Evolutionary conservation across 805 yeast genomes (phyloP).

Genomic region (Candida patagonica): DNA sequence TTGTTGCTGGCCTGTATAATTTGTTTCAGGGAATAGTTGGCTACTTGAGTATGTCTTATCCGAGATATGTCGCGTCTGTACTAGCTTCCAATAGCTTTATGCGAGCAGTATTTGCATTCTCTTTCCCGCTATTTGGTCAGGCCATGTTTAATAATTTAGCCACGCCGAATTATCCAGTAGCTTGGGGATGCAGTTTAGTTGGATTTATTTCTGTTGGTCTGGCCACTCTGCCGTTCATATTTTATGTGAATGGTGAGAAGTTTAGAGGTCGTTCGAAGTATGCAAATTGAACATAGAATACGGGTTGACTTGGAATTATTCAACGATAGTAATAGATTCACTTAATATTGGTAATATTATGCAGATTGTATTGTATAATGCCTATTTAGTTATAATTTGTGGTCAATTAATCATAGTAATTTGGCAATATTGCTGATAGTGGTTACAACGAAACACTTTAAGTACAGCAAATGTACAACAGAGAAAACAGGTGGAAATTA

Average conservation of each 20-base stretch:
- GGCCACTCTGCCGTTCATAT: constrained; percentile 39
- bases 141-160: constrained; percentile 41
- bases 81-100: constrained; percentile 48
- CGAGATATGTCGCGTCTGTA: constrained; percentile 45
- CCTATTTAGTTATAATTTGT: too few relatives aligned
- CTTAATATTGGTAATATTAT: too few relatives aligned
- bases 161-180: constrained; percentile 42
- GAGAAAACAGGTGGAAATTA: too few relatives aligned
- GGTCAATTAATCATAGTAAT: too few relatives aligned
- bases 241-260: constrained; percentile 26
- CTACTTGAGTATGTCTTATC: constrained; percentile 40
- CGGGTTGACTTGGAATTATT: too few relatives aligned
- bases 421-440: too few relatives aligned
- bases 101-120: constrained; percentile 45
- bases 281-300: constrained; percentile 25
- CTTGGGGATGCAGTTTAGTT: constrained; percentile 46
- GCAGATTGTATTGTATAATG: too few relatives aligned
- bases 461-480: too few relatives aligned
- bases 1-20: constrained; percentile 32
- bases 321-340: too few relatives aligned
- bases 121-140: constrained; percentile 56
- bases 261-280: constrained; percentile 29
- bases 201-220: constrained; percentile 38
- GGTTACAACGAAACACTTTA: too few relatives aligned
- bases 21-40: constrained; percentile 43